A percentile compares a stretch with the other conserved stretches of the same genome.
Conservation (phyloP, 495 filamentous ascomycete genomes). For the Neurospora sp. region DNA sequence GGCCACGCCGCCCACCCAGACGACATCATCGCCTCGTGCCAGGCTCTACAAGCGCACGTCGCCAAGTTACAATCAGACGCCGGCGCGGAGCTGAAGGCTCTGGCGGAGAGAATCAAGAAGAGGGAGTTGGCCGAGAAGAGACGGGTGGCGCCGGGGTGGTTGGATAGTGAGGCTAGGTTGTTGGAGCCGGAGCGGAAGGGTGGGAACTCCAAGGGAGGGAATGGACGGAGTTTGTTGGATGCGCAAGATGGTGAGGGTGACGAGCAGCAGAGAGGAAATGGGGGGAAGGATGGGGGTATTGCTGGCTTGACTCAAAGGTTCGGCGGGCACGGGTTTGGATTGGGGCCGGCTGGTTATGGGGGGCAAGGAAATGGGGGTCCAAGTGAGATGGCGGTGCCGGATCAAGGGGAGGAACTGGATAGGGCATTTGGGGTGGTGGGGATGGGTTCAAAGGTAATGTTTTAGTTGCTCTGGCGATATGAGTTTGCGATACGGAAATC, state of each 20-base stretch:
- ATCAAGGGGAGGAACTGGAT: constrained; percentile 74
- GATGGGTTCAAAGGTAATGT: constrained; percentile 8
- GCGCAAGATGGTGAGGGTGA: neutral
- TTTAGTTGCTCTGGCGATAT: neutral
- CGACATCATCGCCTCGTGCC: constrained; percentile 71
- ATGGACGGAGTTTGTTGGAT: neutral
- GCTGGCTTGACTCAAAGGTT: neutral
- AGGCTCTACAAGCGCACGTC: constrained; percentile 65
- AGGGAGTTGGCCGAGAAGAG: constrained; percentile 88
- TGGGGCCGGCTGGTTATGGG: neutral
- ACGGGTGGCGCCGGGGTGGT: constrained; percentile 83
- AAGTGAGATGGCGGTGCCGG: constrained; percentile 38
- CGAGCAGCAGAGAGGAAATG: constrained; percentile 15
- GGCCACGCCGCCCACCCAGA: constrained; percentile 72
- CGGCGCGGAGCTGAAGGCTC: constrained; percentile 50
- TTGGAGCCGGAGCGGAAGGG: constrained; percentile 58
- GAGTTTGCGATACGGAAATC: neutral
- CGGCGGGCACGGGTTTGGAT: neutral
- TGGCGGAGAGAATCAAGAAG: constrained; percentile 61
- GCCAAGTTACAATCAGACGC: constrained; percentile 53
- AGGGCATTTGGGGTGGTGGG: constrained; percentile 71
- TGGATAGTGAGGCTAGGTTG: constrained; percentile 80
- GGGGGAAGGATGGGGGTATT: neutral
- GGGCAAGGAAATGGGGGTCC: constrained; percentile 26
- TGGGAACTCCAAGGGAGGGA: constrained; percentile 1